Percentiles rank a stretch among this genome's conserved stretches.
Evolutionary conservation across 129 eudicot species (phyloP).

Genomic region (Lonicera japonica): DNA sequence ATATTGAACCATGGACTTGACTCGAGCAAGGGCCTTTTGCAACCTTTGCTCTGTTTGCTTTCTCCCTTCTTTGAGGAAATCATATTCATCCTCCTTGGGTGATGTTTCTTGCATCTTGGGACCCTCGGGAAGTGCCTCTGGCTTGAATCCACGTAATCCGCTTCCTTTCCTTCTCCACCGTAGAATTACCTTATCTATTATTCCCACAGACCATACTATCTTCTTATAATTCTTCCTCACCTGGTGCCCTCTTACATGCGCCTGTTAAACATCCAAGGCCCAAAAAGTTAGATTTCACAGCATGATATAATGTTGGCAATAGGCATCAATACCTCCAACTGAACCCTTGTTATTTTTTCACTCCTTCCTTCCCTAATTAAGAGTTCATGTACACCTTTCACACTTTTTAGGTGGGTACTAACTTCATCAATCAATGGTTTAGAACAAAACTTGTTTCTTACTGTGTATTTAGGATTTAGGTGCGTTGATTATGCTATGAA

Average conservation of each 20-base stretch:
- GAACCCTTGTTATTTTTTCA: too few species aligned
- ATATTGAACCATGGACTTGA: slow-evolving; percentile 95
- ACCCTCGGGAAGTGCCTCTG: slow-evolving; percentile 51
- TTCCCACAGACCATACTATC: slow-evolving; percentile 96
- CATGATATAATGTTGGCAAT: too few species aligned
- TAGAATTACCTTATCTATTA: slow-evolving; percentile 87
- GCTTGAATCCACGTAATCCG: slow-evolving; percentile 82
- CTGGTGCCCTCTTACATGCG: slow-evolving; percentile 97
- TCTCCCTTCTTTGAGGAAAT: slow-evolving; percentile 87
- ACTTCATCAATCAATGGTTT: too few species aligned
- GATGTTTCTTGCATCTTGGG: slow-evolving; percentile 28
- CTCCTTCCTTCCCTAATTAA: too few species aligned
- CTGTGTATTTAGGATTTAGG: too few species aligned
- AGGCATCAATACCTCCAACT: too few species aligned
- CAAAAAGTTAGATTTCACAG: background rate
- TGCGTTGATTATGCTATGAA: too few species aligned
- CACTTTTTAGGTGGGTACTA: too few species aligned
- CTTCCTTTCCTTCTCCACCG: slow-evolving; percentile 96
- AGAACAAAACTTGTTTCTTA: too few species aligned
- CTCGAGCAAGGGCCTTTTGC: slow-evolving; percentile 92
- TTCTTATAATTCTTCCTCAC: slow-evolving; percentile 82
- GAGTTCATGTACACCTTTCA: too few species aligned
- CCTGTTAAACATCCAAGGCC: slow-evolving; percentile 27
- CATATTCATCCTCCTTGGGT: slow-evolving; percentile 75
- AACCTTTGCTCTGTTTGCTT: slow-evolving; percentile 84